Conservation (phyloP, 805 yeast genomes). For the Yamadazyma philogaea region DNA sequence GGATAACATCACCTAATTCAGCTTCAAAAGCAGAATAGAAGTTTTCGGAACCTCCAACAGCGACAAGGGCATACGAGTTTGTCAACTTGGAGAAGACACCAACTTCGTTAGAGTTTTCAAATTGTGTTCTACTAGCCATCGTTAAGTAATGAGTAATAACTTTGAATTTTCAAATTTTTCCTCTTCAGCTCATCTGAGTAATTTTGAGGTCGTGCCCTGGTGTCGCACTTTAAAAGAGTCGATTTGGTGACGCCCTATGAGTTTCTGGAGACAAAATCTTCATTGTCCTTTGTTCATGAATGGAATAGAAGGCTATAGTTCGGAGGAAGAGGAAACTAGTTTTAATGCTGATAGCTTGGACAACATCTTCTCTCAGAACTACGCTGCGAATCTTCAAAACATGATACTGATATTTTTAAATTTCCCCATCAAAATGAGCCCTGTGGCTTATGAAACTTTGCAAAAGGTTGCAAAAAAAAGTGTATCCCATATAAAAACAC, state of each 20-base stretch:
- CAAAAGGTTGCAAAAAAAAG: not conserved
- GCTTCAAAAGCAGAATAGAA: slow-evolving; percentile 94
- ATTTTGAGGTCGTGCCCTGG: slow-evolving; percentile 5
- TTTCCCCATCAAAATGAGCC: slow-evolving; percentile 11
- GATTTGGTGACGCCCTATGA: not conserved
- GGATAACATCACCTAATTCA: slow-evolving; percentile 93
- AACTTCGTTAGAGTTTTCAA: slow-evolving; percentile 54
- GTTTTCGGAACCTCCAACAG: slow-evolving; percentile 90
- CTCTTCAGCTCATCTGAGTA: slow-evolving; percentile 5
- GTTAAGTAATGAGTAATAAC: slow-evolving; percentile 8
- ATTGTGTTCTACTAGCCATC: slow-evolving; percentile 49
- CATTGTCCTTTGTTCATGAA: not conserved
- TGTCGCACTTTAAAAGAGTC: not conserved
- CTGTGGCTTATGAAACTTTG: not conserved
- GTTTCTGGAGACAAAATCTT: not conserved
- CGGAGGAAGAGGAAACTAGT: not conserved
- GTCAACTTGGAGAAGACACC: slow-evolving; percentile 95
- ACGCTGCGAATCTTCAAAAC: slow-evolving; percentile 6
- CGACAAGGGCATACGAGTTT: slow-evolving; percentile 92
- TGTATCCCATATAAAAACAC: slow-evolving; percentile 3
- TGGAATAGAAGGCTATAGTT: not conserved
- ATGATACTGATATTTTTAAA: slow-evolving; percentile 7
- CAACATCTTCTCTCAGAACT: slow-evolving; percentile 10
- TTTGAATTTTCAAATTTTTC: slow-evolving; percentile 3
- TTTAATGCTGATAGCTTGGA: not conserved